Evolutionary conservation across 73 alveolate genomes (phyloP), one percentile per base, ranked within the genome.

Genomic region (Tetrahymena malaccensis): DNA sequence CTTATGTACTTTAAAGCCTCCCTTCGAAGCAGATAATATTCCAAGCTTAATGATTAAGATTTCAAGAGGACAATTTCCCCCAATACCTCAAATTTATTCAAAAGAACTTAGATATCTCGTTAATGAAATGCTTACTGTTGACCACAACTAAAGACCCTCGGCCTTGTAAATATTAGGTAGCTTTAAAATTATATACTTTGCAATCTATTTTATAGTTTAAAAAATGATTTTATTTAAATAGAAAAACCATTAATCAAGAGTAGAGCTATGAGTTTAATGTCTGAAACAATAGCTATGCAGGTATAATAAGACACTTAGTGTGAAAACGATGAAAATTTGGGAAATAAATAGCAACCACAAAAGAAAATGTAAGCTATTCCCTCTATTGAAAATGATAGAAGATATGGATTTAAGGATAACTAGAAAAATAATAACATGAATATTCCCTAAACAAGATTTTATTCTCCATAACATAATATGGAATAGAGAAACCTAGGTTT

Each of bases 1-100:
- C 93, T 95, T 98, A 98, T 98, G 99, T 96, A 93, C 99, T 55
- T 97, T 98, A 16, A 97, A 97, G 94, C 99, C 99, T 85, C 99
- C 99, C 83, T 98, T 99, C 55, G 99, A 99, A 83, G 98, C 98
- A 16, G 97, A 98, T 13, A 94, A 96, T 17, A 38, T 99, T 58
- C 99, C 98, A 16, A 94, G 96, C 21, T 95, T 99, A 34, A 98
- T 99, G 34, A 56, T 96, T 56, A 97, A 98, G 94, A 99, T 99
- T 85, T 94, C 96, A 15, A 95, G 96, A 85, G 99, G 99, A 34
- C 85, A 56, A 35, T 98, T 94, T 96, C 96, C 96, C 43, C 96
- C 99, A 8, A 93, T 97, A 12, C 99, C 99, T 56, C 17, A 93
- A 21, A 96, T 85, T 56, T 98, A 97, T 85, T 94, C 98, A 55